Conservation (phyloP, 2,329 filamentous ascomycete species). For the Diaporthe sp. region DNA sequence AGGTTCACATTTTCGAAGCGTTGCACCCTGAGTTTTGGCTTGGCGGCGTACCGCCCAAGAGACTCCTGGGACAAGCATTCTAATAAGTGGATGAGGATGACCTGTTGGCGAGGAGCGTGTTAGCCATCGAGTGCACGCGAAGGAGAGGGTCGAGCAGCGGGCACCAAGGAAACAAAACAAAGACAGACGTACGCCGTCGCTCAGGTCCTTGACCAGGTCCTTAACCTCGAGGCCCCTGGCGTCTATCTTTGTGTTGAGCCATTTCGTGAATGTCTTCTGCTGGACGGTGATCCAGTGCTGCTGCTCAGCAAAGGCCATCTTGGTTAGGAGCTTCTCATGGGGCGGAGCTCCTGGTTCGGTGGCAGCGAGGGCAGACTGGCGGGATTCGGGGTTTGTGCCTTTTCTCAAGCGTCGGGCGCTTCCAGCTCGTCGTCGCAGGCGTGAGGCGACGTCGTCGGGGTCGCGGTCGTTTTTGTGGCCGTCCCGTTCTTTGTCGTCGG, state of each 20-base stretch:
- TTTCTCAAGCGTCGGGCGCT: slow-evolving; percentile 43
- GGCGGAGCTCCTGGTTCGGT: slow-evolving; percentile 56
- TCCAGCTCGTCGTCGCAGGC: slow-evolving; percentile 34
- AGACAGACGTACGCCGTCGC: slow-evolving; percentile 83
- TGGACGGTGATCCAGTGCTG: slow-evolving; percentile 85
- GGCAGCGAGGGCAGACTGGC: slow-evolving; percentile 52
- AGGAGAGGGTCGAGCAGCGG: slow-evolving; percentile 3
- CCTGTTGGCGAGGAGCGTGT: slow-evolving; percentile 62
- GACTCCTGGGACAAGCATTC: slow-evolving; percentile 96
- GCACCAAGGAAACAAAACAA: not conserved
- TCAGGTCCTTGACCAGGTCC: slow-evolving; percentile 90
- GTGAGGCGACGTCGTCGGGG: slow-evolving; percentile 33
- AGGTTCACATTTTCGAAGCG: slow-evolving; percentile 98
- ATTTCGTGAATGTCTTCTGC: slow-evolving; percentile 99
- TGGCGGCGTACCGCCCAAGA: slow-evolving; percentile 95
- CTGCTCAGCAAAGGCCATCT: slow-evolving; percentile 76
- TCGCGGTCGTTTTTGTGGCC: slow-evolving; percentile 46
- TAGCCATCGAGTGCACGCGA: slow-evolving; percentile 3
- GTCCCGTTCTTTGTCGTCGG: slow-evolving; percentile 48
- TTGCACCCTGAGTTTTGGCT: slow-evolving; percentile 95
- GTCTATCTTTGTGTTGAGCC: slow-evolving; percentile 97
- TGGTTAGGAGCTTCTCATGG: slow-evolving; percentile 66
- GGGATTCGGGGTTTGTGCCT: slow-evolving; percentile 49
- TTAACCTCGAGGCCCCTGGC: slow-evolving; percentile 83
- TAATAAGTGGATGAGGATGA: slow-evolving; percentile 95